Evolutionary conservation across 331 rosid species (phyloP), one percentile per base, ranked within the genome.

Genomic region (Spiraea crenata): DNA sequence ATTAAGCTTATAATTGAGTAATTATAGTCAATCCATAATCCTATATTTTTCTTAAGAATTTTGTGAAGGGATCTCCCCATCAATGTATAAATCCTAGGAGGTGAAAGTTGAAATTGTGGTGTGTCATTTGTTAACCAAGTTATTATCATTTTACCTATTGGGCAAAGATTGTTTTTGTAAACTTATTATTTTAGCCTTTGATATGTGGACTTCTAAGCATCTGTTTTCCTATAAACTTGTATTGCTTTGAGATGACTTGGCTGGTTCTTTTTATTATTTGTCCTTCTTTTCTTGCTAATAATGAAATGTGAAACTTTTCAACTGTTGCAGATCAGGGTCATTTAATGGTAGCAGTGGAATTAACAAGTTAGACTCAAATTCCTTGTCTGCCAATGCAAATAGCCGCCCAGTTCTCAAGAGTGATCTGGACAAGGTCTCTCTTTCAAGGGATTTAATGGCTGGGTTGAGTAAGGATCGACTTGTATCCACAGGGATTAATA

Each of bases 271-370:
- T 38, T 63, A 45, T 62, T 34, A 31, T 51, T 41, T 41, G 15
- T 44, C n/a, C 34, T 11, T n/a, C 44, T 10, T 45, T 63, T 55
- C 40, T 50, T 45, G 67, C 3, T 40, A 44, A 39, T 56, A 42
- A 35, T 48, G 12, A 70, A 34, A 55, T 13, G 8, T 44, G 72
- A 62, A 39, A 69, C 37, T 7, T 25, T 54, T 45, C 57, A 13
- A 63, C 34, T 62, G 57, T 85, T 65, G 52, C 95, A 92, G 93
- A 72, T 84, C 83, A 74, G 93, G 92, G 75, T 70, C 84, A 47
- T 74, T 82, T 67, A 79, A 69, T 58, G 83, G 78, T 71, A 81
- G 58, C 71, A 77, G 74, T 49, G 79, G 76, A 34, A 67, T 72
- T 68, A 81, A 71, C 83, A 89, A 86, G 74, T 82, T 74, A 9